Percentiles rank a stretch among this genome's conserved stretches.
Conservation (phyloP, 805 yeast species). For the Hanseniaspora thailandica region DNA sequence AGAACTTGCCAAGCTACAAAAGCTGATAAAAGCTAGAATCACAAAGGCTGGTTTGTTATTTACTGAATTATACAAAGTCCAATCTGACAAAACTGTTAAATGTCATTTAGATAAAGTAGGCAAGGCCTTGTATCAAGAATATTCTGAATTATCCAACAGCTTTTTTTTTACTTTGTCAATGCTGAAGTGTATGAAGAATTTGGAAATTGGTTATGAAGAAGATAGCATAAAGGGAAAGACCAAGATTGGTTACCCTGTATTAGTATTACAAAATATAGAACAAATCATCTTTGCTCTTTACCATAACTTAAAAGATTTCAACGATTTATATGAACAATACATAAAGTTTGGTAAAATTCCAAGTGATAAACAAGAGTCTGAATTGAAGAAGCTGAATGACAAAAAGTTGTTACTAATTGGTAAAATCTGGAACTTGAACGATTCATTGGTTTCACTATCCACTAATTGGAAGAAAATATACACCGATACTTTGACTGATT, state of each 20-base stretch:
- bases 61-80: constrained; percentile 2
- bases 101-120: neutral
- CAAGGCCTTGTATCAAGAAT: constrained; percentile 22
- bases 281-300: constrained; percentile 17
- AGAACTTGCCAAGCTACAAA: constrained; percentile 49
- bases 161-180: constrained; percentile 8
- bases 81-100: neutral
- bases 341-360: neutral
- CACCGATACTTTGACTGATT: neutral
- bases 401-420: constrained; percentile 51
- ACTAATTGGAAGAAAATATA: neutral
- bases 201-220: constrained; percentile 27
- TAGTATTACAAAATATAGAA: constrained; percentile 41
- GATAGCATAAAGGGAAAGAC: constrained; percentile 16
- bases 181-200: constrained; percentile 21
- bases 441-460: constrained; percentile 19
- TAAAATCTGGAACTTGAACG: constrained; percentile 60
- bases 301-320: neutral
- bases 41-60: constrained; percentile 45
- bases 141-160: constrained; percentile 21
- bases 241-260: constrained; percentile 40
- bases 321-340: constrained; percentile 11
- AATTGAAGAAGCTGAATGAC: constrained; percentile 1
- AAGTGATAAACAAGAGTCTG: neutral
- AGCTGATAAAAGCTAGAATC: constrained; percentile 57